Conservation (phyloP, 805 yeast genomes). For the Lipomyces sp. region DNA sequence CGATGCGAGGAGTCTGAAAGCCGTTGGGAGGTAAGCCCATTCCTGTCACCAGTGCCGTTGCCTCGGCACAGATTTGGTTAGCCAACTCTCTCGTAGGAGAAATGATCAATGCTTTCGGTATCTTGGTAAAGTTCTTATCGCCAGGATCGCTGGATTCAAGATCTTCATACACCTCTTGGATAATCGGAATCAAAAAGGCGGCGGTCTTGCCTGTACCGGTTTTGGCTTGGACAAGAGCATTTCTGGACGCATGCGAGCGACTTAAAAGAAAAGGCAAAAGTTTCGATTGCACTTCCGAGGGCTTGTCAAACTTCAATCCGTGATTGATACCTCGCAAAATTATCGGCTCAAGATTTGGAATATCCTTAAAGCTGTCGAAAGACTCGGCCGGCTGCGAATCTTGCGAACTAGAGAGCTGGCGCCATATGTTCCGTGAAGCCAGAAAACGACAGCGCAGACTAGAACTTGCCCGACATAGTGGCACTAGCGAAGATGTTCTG, state of each 20-base stretch:
- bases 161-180: conserved; percentile 64
- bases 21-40: background rate
- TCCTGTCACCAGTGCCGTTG: background rate
- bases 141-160: conserved; percentile 44
- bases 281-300: conserved; percentile 22
- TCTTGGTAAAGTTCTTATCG: conserved; percentile 60
- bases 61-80: conserved; percentile 58
- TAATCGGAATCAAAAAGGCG: conserved; percentile 78
- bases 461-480: too few species aligned
- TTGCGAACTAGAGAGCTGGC: too few species aligned
- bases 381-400: too few species aligned
- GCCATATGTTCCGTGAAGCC: too few species aligned
- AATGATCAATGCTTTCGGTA: conserved; percentile 64
- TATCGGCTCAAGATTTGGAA: background rate
- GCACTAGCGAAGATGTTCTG: too few species aligned
- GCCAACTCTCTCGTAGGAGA: conserved; percentile 97
- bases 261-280: conserved; percentile 36
- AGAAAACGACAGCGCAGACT: too few species aligned
- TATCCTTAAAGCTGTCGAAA: background rate
- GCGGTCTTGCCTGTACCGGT: conserved; percentile 98
- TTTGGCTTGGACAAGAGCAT: conserved; percentile 88
- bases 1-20: background rate
- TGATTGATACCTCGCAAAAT: background rate
- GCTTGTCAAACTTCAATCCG: conserved; percentile 1
- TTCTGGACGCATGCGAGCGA: conserved; percentile 43